phyloP scores from a whole-genome alignment of 441 rosid species.

The Capsella rubella region DNA sequence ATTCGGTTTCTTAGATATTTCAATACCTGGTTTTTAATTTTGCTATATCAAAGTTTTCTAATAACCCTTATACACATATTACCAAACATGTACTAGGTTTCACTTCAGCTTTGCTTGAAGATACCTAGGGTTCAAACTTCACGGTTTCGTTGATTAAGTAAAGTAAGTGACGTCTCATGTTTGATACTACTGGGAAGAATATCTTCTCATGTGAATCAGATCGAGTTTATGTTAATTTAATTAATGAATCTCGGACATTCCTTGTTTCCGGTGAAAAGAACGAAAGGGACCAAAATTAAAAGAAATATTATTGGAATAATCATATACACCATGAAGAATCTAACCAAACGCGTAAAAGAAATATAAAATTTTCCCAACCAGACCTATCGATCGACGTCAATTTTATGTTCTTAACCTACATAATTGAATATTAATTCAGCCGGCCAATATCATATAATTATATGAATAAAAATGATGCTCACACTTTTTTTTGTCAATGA shows the following conservation, averaged over 20 bases:
- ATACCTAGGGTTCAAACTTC: no score
- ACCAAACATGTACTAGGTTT: background rate
- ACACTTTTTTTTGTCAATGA: background rate
- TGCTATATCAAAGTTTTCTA: no score
- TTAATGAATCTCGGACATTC: constrained; percentile 33
- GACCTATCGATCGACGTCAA: constrained; percentile 22
- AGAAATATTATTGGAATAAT: background rate
- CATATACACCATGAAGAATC: constrained; percentile 19
- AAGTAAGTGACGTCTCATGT: background rate
- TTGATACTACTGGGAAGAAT: background rate
- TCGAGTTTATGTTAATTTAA: constrained; percentile 32
- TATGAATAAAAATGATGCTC: constrained; percentile 13
- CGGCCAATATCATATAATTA: background rate
- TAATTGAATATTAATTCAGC: background rate
- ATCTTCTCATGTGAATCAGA: constrained; percentile 36
- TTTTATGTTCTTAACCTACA: background rate
- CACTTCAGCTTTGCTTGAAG: background rate
- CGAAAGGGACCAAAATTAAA: constrained; percentile 24
- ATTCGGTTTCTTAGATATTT: background rate
- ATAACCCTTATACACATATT: background rate
- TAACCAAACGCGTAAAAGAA: constrained; percentile 28
- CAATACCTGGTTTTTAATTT: background rate
- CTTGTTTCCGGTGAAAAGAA: constrained; percentile 27
- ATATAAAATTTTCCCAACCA: constrained; percentile 22
- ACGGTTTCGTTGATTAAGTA: no score